Evolutionary conservation across 2,329 filamentous ascomycete species (phyloP).

Genomic region (Neocatenulostroma microsporum): DNA sequence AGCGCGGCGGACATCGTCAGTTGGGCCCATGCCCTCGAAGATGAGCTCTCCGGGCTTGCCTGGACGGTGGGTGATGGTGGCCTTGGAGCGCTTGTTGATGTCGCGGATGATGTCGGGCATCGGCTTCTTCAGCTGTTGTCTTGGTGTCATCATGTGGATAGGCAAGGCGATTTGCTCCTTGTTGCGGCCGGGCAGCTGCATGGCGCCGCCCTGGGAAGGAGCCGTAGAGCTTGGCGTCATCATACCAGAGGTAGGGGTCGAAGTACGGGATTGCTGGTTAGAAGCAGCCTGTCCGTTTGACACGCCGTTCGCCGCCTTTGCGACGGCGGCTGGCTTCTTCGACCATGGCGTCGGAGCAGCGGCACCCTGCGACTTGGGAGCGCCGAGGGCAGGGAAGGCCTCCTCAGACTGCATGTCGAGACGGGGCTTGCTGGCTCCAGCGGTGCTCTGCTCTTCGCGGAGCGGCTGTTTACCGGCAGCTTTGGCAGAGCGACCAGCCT

Average conservation of each 20-base stretch:
- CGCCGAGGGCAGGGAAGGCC: conserved; percentile 84
- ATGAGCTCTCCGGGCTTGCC: conserved; percentile 65
- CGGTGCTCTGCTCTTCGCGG: conserved; percentile 33
- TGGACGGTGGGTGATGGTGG: conserved; percentile 68
- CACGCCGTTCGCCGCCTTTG: conserved; percentile 40
- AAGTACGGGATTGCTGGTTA: conserved; percentile 48
- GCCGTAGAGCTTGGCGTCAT: conserved; percentile 41
- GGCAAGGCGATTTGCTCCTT: conserved; percentile 68
- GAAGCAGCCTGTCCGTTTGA: conserved; percentile 48
- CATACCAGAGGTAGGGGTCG: conserved; percentile 56
- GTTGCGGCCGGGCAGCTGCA: conserved; percentile 76
- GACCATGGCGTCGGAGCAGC: conserved; percentile 70
- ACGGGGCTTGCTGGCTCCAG: conserved; percentile 28
- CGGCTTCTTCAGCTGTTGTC: conserved; percentile 72
- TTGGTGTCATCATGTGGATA: conserved; percentile 67
- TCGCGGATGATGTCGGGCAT: conserved; percentile 79
- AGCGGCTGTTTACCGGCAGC: conserved; percentile 62
- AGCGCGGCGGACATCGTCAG: conserved; percentile 76
- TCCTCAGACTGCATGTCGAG: conserved; percentile 85
- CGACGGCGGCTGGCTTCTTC: conserved; percentile 50
- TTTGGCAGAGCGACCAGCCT: conserved; percentile 52
- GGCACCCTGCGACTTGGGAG: conserved; percentile 56
- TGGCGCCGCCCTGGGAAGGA: conserved; percentile 41
- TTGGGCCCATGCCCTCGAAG: conserved; percentile 79
- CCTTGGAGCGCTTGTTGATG: conserved; percentile 85